Evolutionary conservation across 2,329 filamentous ascomycete species (phyloP), one percentile per base, ranked within the genome.

Genomic region (Trichoderma sp.): DNA sequence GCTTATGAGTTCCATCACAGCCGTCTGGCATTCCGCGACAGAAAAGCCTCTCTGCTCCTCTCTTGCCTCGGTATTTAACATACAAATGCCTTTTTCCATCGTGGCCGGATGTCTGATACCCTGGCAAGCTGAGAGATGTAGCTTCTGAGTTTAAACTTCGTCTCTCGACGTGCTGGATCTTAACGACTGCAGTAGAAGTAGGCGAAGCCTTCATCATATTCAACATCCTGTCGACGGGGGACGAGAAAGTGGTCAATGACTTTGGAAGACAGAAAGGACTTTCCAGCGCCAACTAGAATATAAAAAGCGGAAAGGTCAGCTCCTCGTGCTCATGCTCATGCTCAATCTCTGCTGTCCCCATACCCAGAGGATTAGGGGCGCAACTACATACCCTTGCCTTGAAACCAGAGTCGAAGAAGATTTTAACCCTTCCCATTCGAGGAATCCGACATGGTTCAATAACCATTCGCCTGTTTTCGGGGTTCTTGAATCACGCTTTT

Each of bases 51-150:
- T 47, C 17, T 39, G 28, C 2, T 58, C 56, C 3, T 24, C 2
- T 2, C 5, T 58, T 3, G 26, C 26, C 3, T 58, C 39, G 1
- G 17, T n/a, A 7, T 47, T 47, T 30, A 48, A 12, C 7, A 26
- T 10, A 48, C 39, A n/a, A 7, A 48, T 5, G 0, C 48, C 24
- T 9, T 24, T 34, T 9, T 59, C 26, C 7, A 48, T 48, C 26
- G 34, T 47, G 0, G 14, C 12, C 7, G 26, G 26, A 34, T n/a
- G 2, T 48, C 34, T 14, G 56, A 43, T 12, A 48, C 43, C 7
- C 28, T 59, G 15, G 56, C 48, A 17, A 59, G 43, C n/a, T 59
- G 56, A 39, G 43, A 47, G 12, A 59, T 24, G 48, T 48, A 59
- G 19, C 56, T 59, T 9, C 43, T 47, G 7, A 47, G 43, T n/a